Evolutionary conservation across 1,284 basidiomycete genomes (phyloP), one percentile per base, ranked within the genome.

Genomic region (Mycena citricolor): DNA sequence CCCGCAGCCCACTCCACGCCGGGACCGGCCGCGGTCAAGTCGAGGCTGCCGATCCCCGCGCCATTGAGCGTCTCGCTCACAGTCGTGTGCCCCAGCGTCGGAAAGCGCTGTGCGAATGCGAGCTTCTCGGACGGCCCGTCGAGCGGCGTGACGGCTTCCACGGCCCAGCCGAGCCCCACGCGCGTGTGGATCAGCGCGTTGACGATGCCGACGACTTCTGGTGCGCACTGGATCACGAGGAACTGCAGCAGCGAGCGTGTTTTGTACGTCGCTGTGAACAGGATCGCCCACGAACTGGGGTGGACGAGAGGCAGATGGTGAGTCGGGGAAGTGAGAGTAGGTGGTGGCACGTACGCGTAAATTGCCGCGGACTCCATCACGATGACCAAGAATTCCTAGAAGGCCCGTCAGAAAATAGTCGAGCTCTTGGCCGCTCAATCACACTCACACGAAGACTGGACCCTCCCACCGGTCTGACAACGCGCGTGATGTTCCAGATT

Each of bases 121-220:
- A n/a, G n/a, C n/a, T n/a, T n/a, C n/a, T n/a, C n/a, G n/a, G n/a
- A n/a, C n/a, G n/a, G n/a, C n/a, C n/a, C n/a, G n/a, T n/a, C n/a
- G n/a, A n/a, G n/a, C n/a, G n/a, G n/a, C n/a, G n/a, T n/a, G n/a
- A n/a, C n/a, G n/a, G 42, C 38, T 17, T 44, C 47, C 16, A 45
- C 28, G 20, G 48, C 44, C 48, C 48, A 50, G 1, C 48, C 48
- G 23, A 50, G 44, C 16, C 48, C 48, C 1, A 50, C 48, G 13
- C 48, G 48, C 11, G 48, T 50, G 24, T 50, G 48, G 26, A 50
- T 35, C 4, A 35, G 44, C 32, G 44, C 44, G 26, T 46, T 46
- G 13, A 46, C 44, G 32, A 46, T 35, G 13, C 44, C 44, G 2
- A 46, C 44, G 20, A 46, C 32, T 17, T 20, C 24, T 19, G 44